Evolutionary conservation across 129 eudicot genomes (phyloP).

Genomic region (Helichrysum umbraculigerum): DNA sequence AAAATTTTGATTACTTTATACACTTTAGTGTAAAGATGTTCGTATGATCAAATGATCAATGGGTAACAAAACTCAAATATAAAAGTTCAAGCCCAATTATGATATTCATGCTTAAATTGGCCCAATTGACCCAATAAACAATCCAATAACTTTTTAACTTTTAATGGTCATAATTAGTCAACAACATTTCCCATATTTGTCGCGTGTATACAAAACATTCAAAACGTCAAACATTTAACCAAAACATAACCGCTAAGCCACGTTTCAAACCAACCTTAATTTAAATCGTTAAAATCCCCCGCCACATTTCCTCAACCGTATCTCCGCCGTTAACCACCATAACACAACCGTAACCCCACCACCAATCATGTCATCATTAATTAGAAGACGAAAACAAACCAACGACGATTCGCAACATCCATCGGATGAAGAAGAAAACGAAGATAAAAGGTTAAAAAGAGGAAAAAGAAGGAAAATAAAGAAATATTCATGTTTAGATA

Average conservation of each 20-base stretch:
- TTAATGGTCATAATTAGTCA: conserved; percentile 17
- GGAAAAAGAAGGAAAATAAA: conserved; percentile 21
- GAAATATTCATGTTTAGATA: conserved; percentile 58
- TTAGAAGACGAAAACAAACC: conserved; percentile 24
- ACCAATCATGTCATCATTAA: conserved; percentile 20
- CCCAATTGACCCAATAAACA: background rate
- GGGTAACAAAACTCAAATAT: background rate
- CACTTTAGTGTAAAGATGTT: too few relatives aligned
- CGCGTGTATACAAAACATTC: conserved; percentile 14
- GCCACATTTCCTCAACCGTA: conserved; percentile 1
- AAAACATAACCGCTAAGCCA: conserved; percentile 19
- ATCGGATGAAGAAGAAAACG: conserved; percentile 7
- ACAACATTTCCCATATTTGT: background rate
- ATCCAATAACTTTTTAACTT: background rate
- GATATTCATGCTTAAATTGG: too few relatives aligned
- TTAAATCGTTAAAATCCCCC: conserved; percentile 22
- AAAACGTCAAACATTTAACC: conserved; percentile 23
- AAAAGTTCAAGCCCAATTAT: background rate
- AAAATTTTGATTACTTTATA: too few relatives aligned
- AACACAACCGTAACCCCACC: conserved; percentile 10
- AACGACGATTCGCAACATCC: conserved; percentile 3
- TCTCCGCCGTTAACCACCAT: conserved; percentile 26
- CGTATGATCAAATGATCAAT: background rate
- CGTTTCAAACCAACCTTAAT: conserved; percentile 20
- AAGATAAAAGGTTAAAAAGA: background rate